phyloP scores from a whole-genome alignment of 805 yeast genomes.

The Lipomyces sp. region DNA sequence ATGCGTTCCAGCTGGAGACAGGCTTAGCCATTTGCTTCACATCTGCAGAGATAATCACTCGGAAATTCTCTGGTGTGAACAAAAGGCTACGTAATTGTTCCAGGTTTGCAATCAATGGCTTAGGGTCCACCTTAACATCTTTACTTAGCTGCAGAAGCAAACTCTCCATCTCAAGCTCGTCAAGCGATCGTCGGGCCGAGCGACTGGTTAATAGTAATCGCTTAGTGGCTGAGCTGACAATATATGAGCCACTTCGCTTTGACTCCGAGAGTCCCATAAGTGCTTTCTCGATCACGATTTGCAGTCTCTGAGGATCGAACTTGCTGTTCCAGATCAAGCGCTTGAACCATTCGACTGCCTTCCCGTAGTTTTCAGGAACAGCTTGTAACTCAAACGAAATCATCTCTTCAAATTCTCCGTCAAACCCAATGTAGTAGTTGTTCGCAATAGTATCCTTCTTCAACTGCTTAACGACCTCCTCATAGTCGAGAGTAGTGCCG shows the following conservation, averaged over 20 bases:
- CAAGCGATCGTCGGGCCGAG: constrained; percentile 69
- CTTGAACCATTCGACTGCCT: constrained; percentile 77
- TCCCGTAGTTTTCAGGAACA: constrained; percentile 61
- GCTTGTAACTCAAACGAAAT: constrained; percentile 66
- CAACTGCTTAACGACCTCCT: constrained; percentile 72
- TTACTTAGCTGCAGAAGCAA: constrained; percentile 56
- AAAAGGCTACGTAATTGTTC: constrained; percentile 49
- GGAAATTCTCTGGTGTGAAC: constrained; percentile 62
- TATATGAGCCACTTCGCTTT: constrained; percentile 64
- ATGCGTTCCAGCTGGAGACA: constrained; percentile 63
- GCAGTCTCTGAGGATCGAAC: constrained; percentile 74
- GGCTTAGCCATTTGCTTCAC: constrained; percentile 58
- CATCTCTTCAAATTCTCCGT: constrained; percentile 67
- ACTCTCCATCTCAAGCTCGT: constrained; percentile 63
- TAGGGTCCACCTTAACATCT: constrained; percentile 54
- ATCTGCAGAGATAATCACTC: constrained; percentile 75
- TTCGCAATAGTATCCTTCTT: constrained; percentile 71
- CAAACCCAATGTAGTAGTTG: constrained; percentile 60
- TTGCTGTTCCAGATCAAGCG: constrained; percentile 66
- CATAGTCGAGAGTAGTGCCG: constrained; percentile 66
- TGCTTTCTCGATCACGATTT: constrained; percentile 65
- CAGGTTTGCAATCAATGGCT: constrained; percentile 52
- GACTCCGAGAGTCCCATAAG: constrained; percentile 64
- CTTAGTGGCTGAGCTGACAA: constrained; percentile 66
- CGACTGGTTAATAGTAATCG: constrained; percentile 58